phyloP scores from a whole-genome alignment of 257 asterid genomes.

The Dorcoceras hygrometricum region DNA sequence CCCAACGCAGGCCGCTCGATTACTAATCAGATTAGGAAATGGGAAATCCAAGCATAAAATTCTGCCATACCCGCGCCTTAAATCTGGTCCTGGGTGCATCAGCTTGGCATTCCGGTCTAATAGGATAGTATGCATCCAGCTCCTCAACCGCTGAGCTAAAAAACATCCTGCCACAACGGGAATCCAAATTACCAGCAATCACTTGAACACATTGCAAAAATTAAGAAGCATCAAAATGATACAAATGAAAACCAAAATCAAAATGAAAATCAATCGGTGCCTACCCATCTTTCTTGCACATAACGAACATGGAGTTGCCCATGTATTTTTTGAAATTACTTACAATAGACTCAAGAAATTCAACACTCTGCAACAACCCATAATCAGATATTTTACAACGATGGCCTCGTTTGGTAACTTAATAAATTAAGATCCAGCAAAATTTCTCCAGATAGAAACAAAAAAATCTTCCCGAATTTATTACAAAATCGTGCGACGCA shows the following conservation, averaged over 20 bases:
- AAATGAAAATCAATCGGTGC: slow-evolving; percentile 3
- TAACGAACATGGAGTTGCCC: slow-evolving; percentile 26
- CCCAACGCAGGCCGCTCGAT: neutral
- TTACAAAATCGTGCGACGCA: slow-evolving; percentile 1
- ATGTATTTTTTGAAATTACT: slow-evolving; percentile 25
- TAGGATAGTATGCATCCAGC: slow-evolving; percentile 73
- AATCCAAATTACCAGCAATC: slow-evolving; percentile 13
- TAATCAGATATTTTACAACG: slow-evolving; percentile 23
- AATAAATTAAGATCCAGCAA: slow-evolving; percentile 9
- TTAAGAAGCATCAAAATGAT: neutral
- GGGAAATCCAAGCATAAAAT: slow-evolving; percentile 1
- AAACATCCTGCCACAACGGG: slow-evolving; percentile 40
- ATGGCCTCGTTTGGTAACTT: slow-evolving; percentile 7
- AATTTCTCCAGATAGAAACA: neutral
- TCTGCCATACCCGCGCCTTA: slow-evolving; percentile 68
- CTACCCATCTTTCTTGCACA: slow-evolving; percentile 31
- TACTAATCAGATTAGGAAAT: slow-evolving; percentile 4
- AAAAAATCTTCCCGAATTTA: slow-evolving; percentile 3
- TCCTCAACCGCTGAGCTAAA: slow-evolving; percentile 55
- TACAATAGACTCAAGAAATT: slow-evolving; percentile 14
- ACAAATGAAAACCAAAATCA: neutral
- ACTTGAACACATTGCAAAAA: slow-evolving; percentile 10
- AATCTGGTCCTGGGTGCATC: slow-evolving; percentile 82
- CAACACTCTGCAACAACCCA: slow-evolving; percentile 24
- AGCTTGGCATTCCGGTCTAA: slow-evolving; percentile 78